These are phyloP conservation scores for Acacia acuminata DNA, from an alignment of 306 rosid species.

Conservation along the genomic window DNA sequence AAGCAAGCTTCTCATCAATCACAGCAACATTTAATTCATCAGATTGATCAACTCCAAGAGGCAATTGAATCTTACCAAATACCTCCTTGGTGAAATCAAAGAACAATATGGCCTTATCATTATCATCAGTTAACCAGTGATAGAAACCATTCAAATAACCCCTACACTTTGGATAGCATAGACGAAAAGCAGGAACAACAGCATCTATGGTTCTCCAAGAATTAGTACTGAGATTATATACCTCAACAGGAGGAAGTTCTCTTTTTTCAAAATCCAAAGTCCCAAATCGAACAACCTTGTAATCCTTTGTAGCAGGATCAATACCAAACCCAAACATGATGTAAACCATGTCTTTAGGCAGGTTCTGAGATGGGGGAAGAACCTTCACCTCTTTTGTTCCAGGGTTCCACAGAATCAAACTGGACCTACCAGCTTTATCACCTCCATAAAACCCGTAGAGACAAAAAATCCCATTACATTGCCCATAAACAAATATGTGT, in stretches of 20 bases:
- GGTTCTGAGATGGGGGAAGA: too few species aligned
- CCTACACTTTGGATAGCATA: neutral
- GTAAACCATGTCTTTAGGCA: neutral
- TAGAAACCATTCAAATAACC: neutral
- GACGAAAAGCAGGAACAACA: neutral
- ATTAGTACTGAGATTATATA: neutral
- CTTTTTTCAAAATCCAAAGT: neutral
- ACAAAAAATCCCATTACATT: too few species aligned
- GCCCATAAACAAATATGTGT: too few species aligned
- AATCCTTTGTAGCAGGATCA: neutral
- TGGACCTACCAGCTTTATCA: too few species aligned
- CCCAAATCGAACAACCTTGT: neutral
- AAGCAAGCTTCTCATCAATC: neutral
- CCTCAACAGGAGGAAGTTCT: neutral
- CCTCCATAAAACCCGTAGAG: too few species aligned
- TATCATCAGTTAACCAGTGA: neutral
- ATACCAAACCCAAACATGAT: neutral
- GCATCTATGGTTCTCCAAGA: neutral
- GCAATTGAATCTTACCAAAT: conserved; percentile 11
- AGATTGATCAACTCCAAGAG: neutral
- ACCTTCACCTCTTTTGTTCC: too few species aligned
- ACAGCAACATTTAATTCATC: neutral
- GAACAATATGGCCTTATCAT: too few species aligned
- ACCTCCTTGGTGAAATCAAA: neutral
- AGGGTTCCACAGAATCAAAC: too few species aligned